These are phyloP conservation scores for Thalassiosira livingstoniorum DNA, from an alignment of 352 stramenopile species.

Conservation along the genomic window DNA sequence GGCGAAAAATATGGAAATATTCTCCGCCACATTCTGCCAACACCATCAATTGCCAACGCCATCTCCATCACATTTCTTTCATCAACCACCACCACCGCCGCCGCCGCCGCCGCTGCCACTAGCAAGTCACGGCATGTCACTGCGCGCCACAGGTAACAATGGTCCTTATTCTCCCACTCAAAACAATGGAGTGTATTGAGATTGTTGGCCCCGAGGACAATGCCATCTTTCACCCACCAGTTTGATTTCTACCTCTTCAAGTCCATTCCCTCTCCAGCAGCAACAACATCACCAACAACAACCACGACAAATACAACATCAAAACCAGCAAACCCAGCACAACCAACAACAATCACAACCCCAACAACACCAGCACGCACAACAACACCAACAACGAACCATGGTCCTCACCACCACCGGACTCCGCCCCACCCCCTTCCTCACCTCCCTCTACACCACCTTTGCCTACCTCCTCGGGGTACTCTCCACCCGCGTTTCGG, in stretches of 20 bases:
- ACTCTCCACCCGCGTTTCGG: constrained; percentile 64
- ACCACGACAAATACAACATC: neutral
- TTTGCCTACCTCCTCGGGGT: constrained; percentile 76
- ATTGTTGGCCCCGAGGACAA: constrained; percentile 21
- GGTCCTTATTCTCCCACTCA: constrained; percentile 1
- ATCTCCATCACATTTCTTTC: constrained; percentile 7
- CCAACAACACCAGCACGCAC: neutral
- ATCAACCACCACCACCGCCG: neutral
- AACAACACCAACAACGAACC: constrained; percentile 58
- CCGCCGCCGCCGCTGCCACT: neutral
- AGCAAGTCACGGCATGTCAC: neutral
- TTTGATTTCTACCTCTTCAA: neutral
- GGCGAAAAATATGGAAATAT: too few relatives aligned
- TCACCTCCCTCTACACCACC: constrained; percentile 63
- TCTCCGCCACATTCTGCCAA: too few relatives aligned
- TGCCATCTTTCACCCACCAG: neutral
- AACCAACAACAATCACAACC: neutral
- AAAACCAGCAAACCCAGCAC: neutral
- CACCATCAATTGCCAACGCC: constrained; percentile 17
- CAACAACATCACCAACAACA: neutral
- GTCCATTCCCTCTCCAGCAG: neutral
- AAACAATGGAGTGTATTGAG: too few relatives aligned
- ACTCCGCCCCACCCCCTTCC: constrained; percentile 56
- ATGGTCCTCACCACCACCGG: constrained; percentile 69
- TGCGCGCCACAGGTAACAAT: neutral